Conservation (phyloP, 2,329 filamentous ascomycete genomes). For the Verruconis gallopava region DNA sequence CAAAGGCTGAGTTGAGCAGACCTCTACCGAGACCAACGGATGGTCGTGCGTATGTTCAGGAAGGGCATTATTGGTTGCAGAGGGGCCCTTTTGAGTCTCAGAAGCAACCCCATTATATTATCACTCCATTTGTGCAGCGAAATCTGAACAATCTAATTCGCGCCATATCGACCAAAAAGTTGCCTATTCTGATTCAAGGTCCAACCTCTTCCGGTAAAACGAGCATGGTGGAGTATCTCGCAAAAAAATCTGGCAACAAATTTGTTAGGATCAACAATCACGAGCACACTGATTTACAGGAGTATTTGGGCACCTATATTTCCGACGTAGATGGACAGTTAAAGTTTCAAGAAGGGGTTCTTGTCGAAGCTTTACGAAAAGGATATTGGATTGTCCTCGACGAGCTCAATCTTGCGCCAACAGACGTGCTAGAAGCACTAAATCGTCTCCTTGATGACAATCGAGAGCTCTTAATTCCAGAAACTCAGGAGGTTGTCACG, state of each 20-base stretch:
- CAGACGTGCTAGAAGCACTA: conserved; percentile 88
- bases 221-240: conserved; percentile 97
- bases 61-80: conserved; percentile 83
- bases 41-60: conserved; percentile 65
- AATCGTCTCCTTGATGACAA: conserved; percentile 96
- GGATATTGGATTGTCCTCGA: conserved; percentile 98
- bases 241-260: conserved; percentile 91
- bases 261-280: conserved; percentile 99
- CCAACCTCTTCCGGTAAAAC: conserved; percentile 97
- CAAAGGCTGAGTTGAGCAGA: conserved; percentile 62
- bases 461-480: conserved; percentile 83
- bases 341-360: conserved; percentile 80
- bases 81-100: conserved; percentile 55
- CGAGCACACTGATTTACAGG: conserved; percentile 94
- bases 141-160: conserved; percentile 91
- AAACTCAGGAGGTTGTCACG: conserved; percentile 86
- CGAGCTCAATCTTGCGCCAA: conserved; percentile 91
- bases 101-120: conserved; percentile 81
- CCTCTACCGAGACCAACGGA: conserved; percentile 66
- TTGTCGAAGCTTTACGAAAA: conserved; percentile 83
- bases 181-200: conserved; percentile 89
- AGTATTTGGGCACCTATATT: conserved; percentile 90
- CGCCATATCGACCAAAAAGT: conserved; percentile 80
- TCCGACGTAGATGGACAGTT: conserved; percentile 76
- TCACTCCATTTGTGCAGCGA: conserved; percentile 86